Conservation (phyloP, 257 asterid genomes). For the Primulina eburnea region DNA sequence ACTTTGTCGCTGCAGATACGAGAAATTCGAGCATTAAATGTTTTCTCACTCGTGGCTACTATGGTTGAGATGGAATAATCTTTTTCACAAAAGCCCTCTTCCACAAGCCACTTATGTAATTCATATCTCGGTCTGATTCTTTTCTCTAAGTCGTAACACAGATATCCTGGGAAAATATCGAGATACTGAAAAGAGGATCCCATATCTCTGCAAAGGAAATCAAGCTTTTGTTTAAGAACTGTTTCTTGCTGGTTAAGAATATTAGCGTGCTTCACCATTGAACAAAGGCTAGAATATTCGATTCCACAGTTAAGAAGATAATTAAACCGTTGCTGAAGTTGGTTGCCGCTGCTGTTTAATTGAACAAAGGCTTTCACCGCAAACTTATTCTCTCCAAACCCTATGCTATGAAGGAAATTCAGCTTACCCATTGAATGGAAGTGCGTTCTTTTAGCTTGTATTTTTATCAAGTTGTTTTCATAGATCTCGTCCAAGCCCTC, state of each 20-base stretch:
- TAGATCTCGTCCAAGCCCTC: slow-evolving; percentile 44
- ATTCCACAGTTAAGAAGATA: slow-evolving; percentile 48
- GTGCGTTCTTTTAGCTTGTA: slow-evolving; percentile 37
- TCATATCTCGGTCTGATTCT: slow-evolving; percentile 60
- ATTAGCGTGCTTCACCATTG: slow-evolving; percentile 36
- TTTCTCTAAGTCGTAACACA: slow-evolving; percentile 54
- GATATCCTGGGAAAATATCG: slow-evolving; percentile 56
- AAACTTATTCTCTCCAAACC: slow-evolving; percentile 59
- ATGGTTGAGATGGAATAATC: slow-evolving; percentile 51
- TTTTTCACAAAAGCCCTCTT: slow-evolving; percentile 38
- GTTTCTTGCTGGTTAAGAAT: slow-evolving; percentile 51
- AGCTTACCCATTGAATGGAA: slow-evolving; percentile 32
- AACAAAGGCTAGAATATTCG: slow-evolving; percentile 48
- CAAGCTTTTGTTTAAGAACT: slow-evolving; percentile 42
- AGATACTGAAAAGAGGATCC: slow-evolving; percentile 47
- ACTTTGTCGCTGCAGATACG: slow-evolving; percentile 44
- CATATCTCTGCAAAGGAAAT: slow-evolving; percentile 47
- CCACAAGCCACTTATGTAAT: slow-evolving; percentile 54
- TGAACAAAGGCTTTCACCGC: slow-evolving; percentile 39
- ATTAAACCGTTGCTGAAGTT: slow-evolving; percentile 53
- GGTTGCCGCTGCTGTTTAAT: slow-evolving; percentile 35
- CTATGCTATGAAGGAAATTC: slow-evolving; percentile 51
- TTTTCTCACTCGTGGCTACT: slow-evolving; percentile 56
- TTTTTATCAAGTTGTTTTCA: slow-evolving; percentile 27
- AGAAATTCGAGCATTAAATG: slow-evolving; percentile 44